Evolutionary conservation across 352 stramenopile genomes (phyloP).

Genomic region (Globisporangium splendens): DNA sequence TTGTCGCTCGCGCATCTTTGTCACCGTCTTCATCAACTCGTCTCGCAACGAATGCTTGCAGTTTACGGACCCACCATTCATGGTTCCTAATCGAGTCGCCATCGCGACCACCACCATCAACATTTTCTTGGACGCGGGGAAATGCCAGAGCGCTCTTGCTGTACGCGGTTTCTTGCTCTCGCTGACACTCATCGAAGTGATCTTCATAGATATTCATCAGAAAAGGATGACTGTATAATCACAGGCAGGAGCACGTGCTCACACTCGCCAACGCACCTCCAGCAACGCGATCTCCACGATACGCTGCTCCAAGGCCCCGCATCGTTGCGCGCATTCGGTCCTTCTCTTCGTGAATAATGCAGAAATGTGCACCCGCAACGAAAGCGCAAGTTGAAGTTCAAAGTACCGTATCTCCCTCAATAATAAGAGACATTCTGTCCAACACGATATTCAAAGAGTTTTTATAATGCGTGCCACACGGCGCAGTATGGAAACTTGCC

Average conservation of each 20-base stretch:
- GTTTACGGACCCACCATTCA: background rate
- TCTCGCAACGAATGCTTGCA: background rate
- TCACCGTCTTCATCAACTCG: background rate
- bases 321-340: background rate
- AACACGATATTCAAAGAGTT: too few relatives aligned
- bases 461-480: background rate
- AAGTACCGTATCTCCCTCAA: constrained; percentile 10
- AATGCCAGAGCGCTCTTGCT: background rate
- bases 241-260: background rate
- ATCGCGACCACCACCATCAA: background rate
- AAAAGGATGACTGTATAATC: background rate
- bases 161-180: background rate
- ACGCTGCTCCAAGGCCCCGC: constrained; percentile 5
- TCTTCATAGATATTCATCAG: background rate
- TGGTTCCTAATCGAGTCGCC: background rate
- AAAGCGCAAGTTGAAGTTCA: constrained; percentile 14
- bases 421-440: background rate
- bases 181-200: constrained; percentile 4
- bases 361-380: constrained; percentile 3
- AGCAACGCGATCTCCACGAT: background rate
- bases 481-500: background rate
- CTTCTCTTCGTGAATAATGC: background rate
- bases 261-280: constrained; percentile 1
- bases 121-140: background rate
- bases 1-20: background rate